Conservation (phyloP, 352 stramenopile genomes). For the Sclerospora graminicola region DNA sequence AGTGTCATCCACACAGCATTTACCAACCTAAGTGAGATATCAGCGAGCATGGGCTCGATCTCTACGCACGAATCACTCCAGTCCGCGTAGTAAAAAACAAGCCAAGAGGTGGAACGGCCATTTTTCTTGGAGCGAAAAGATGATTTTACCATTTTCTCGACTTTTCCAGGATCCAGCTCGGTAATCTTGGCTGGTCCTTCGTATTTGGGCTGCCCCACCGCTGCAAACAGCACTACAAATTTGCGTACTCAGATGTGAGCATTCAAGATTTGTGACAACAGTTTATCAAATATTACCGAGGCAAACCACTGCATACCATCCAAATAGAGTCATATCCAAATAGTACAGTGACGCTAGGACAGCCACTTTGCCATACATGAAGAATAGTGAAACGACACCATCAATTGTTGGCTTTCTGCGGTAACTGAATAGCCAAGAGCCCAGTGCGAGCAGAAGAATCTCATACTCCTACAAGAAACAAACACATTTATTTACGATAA, state of each 20-base stretch:
- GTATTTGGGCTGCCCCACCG: slow-evolving; percentile 53
- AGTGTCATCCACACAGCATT: not conserved
- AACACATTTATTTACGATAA: not conserved
- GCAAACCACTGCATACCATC: slow-evolving; percentile 50
- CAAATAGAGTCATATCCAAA: slow-evolving; percentile 47
- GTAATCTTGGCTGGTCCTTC: slow-evolving; percentile 43
- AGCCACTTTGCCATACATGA: slow-evolving; percentile 57
- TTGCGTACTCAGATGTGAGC: not conserved
- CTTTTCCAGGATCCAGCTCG: slow-evolving; percentile 29
- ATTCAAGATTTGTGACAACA: not conserved
- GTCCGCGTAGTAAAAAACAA: slow-evolving; percentile 65
- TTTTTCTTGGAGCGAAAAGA: slow-evolving; percentile 14
- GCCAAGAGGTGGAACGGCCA: slow-evolving; percentile 34
- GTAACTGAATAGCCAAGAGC: slow-evolving; percentile 55
- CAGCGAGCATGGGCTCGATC: slow-evolving; percentile 60
- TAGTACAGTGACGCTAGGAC: slow-evolving; percentile 59
- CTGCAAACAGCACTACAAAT: slow-evolving; percentile 44
- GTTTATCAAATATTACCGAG: slow-evolving; percentile 23
- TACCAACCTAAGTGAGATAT: slow-evolving; percentile 47
- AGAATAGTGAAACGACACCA: slow-evolving; percentile 50
- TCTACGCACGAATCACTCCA: slow-evolving; percentile 69
- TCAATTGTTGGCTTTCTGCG: slow-evolving; percentile 68
- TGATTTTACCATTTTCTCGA: slow-evolving; percentile 43
- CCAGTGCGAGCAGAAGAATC: slow-evolving; percentile 49
- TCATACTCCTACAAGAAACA: slow-evolving; percentile 41